Evolutionary conservation across 305 asterid genomes (phyloP).

Genomic region (Plantago coronopus): DNA sequence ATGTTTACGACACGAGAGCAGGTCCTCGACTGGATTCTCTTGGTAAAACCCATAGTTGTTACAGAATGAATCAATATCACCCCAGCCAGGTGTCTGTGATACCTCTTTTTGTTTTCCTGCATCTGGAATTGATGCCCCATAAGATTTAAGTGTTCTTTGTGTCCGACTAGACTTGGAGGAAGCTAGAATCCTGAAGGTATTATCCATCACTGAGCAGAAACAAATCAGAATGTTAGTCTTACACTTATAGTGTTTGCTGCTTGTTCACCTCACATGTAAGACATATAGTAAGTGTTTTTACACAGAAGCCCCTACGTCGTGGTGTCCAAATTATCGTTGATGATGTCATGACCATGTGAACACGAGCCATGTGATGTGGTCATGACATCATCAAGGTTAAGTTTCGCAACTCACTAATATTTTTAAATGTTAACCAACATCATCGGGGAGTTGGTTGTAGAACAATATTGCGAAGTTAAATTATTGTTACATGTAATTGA

Average conservation of each 20-base stretch:
- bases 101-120: background rate
- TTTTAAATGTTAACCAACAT: too few relatives aligned
- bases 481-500: background rate
- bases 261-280: background rate
- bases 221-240: background rate
- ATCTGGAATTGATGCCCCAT: background rate
- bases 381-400: too few relatives aligned
- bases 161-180: slow-evolving; percentile 9
- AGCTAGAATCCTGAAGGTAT: slow-evolving; percentile 7
- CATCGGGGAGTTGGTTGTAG: too few relatives aligned
- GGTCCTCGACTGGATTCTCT: slow-evolving; percentile 20
- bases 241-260: background rate
- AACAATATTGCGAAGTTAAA: too few relatives aligned
- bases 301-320: too few relatives aligned
- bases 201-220: slow-evolving; percentile 10
- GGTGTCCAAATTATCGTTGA: too few relatives aligned
- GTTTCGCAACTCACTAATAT: too few relatives aligned
- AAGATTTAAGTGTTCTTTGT: background rate
- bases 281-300: too few relatives aligned
- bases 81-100: slow-evolving; percentile 19
- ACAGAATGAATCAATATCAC: slow-evolving; percentile 30
- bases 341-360: too few relatives aligned
- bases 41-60: slow-evolving; percentile 28
- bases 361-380: too few relatives aligned
- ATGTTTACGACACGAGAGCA: background rate